Percentiles rank a stretch among this genome's conserved stretches.
phyloP scores from a whole-genome alignment of 768 basidiomycete species.

The Rhizopogon vesiculosus region DNA sequence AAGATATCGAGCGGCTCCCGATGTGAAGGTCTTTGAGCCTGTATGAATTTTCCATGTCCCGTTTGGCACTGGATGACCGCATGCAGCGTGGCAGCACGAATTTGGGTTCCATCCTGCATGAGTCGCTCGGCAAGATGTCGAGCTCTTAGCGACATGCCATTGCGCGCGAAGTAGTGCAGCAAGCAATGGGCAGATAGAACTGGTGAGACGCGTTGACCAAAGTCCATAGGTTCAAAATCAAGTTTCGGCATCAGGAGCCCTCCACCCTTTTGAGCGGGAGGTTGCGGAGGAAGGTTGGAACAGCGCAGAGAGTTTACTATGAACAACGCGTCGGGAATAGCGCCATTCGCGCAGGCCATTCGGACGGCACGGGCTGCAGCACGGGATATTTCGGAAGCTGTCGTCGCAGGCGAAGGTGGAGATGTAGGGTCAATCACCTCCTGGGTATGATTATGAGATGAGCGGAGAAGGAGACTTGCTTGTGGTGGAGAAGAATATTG shows the following conservation, averaged over 20 bases:
- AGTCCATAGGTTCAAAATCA: conserved; percentile 39
- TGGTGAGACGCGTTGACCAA: conserved; percentile 48
- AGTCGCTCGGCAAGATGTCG: conserved; percentile 43
- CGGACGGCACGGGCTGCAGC: conserved; percentile 51
- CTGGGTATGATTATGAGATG: not conserved
- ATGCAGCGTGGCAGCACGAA: conserved; percentile 49
- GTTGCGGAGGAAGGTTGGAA: conserved; percentile 21
- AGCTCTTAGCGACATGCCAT: conserved; percentile 44
- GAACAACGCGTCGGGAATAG: conserved; percentile 46
- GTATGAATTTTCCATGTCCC: conserved; percentile 8
- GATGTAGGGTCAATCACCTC: not conserved
- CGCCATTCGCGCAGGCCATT: conserved; percentile 35
- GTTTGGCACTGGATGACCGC: conserved; percentile 29
- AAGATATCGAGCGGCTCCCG: conserved; percentile 23
- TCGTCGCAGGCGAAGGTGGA: no score
- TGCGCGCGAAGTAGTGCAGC: conserved; percentile 58
- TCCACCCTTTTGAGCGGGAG: conserved; percentile 6
- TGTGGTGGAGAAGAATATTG: conserved; percentile 1
- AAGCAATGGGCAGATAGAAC: conserved; percentile 60
- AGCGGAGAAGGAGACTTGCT: conserved; percentile 3
- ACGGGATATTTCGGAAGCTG: conserved; percentile 8
- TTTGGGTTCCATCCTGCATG: conserved; percentile 46
- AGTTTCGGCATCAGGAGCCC: conserved; percentile 21
- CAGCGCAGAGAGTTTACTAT: conserved; percentile 55
- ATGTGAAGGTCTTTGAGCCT: conserved; percentile 9